Percentiles rank a stretch among this genome's conserved stretches.
Conservation (phyloP, 768 basidiomycete genomes). For the Rubroboletus satanas region DNA sequence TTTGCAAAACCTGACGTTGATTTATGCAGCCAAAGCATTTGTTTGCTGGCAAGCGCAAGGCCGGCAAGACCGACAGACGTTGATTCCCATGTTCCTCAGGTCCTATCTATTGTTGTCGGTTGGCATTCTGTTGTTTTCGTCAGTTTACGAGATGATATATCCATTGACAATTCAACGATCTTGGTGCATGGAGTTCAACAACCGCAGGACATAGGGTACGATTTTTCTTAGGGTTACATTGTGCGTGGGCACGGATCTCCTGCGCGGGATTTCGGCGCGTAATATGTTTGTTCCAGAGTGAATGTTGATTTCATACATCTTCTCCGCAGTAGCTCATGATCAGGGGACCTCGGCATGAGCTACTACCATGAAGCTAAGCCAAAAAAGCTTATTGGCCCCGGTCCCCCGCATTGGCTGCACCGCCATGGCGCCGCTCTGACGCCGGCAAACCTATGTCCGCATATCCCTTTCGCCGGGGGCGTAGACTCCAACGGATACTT, state of each 20-base stretch:
- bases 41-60: conserved; percentile 81
- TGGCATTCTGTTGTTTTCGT: neutral
- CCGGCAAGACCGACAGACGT: conserved; percentile 77
- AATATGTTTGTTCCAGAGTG: neutral
- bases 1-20: conserved; percentile 1
- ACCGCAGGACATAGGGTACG: neutral
- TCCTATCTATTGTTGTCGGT: conserved; percentile 1
- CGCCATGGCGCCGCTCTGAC: too few relatives aligned
- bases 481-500: neutral
- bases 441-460: neutral
- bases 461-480: neutral
- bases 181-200: neutral
- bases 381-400: neutral
- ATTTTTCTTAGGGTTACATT: neutral
- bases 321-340: neutral
- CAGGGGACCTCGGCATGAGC: neutral
- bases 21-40: conserved; percentile 74
- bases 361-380: neutral
- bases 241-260: neutral
- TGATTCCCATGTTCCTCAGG: conserved; percentile 30
- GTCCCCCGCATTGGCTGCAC: too few relatives aligned
- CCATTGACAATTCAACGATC: neutral
- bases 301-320: neutral
- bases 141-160: neutral
- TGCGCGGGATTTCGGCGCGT: neutral